phyloP scores from a whole-genome alignment of 1,139 yeast species.

The Diutina mesorugosa region DNA sequence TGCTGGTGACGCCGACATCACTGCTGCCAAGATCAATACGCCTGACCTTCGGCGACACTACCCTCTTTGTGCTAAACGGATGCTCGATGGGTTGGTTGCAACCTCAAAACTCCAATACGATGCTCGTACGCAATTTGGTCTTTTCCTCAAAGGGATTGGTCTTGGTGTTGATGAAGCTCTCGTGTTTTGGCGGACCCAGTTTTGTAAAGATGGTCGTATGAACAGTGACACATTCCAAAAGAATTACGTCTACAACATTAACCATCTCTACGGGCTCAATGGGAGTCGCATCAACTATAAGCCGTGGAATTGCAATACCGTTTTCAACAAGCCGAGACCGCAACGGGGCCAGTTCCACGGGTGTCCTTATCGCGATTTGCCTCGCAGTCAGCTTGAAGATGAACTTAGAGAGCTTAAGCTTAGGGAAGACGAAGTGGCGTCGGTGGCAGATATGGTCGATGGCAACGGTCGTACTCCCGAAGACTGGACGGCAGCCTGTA shows the following conservation, averaged over 20 bases:
- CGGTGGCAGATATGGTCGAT: constrained; percentile 52
- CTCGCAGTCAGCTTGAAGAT: constrained; percentile 42
- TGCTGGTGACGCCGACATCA: constrained; percentile 49
- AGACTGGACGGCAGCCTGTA: constrained; percentile 78
- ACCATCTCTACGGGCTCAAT: constrained; percentile 85
- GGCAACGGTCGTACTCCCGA: constrained; percentile 53
- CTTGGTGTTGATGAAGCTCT: constrained; percentile 78
- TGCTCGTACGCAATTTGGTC: constrained; percentile 77
- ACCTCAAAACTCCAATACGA: constrained; percentile 67
- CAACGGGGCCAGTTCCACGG: constrained; percentile 72
- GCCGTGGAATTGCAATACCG: constrained; percentile 77
- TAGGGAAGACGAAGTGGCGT: constrained; percentile 11
- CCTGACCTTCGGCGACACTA: constrained; percentile 47
- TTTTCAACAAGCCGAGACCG: constrained; percentile 63
- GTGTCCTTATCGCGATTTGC: constrained; percentile 78
- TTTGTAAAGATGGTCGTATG: constrained; percentile 42
- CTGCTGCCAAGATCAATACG: constrained; percentile 47
- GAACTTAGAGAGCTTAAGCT: constrained; percentile 40
- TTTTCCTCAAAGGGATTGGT: constrained; percentile 85
- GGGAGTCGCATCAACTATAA: constrained; percentile 79
- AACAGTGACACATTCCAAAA: constrained; percentile 69
- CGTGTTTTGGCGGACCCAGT: constrained; percentile 70
- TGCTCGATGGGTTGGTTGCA: constrained; percentile 47
- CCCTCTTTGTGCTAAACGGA: constrained; percentile 71
- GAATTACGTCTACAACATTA: constrained; percentile 75